Conservation (phyloP, 257 asterid genomes). For the Penstemon davidsonii region DNA sequence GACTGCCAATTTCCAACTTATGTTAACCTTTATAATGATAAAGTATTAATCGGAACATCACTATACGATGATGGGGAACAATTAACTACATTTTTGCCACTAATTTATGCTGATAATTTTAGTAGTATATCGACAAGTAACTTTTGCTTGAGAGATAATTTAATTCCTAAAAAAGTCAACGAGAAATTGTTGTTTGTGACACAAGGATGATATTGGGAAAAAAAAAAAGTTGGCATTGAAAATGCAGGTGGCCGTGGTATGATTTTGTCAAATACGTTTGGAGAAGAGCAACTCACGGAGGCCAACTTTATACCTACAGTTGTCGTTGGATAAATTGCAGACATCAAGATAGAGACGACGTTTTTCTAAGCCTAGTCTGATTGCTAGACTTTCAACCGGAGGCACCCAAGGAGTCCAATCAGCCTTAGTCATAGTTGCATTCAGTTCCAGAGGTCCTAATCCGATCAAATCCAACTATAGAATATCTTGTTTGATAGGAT, state of each 20-base stretch:
- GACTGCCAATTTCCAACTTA: slow-evolving; percentile 70
- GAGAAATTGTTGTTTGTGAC: slow-evolving; percentile 68
- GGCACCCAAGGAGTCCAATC: slow-evolving; percentile 65
- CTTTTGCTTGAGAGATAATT: slow-evolving; percentile 47
- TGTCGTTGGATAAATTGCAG: slow-evolving; percentile 51
- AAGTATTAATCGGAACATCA: slow-evolving; percentile 47
- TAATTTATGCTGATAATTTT: slow-evolving; percentile 60
- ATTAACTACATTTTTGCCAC: slow-evolving; percentile 35
- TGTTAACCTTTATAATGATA: slow-evolving; percentile 52
- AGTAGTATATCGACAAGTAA: slow-evolving; percentile 45
- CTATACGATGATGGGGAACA: slow-evolving; percentile 52
- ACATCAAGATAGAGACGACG: slow-evolving; percentile 45
- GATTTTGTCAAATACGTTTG: slow-evolving; percentile 49
- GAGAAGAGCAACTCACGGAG: slow-evolving; percentile 65
- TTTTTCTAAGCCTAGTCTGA: slow-evolving; percentile 45
- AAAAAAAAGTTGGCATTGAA: slow-evolving; percentile 56
- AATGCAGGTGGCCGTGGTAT: slow-evolving; percentile 68
- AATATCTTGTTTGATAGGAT: slow-evolving; percentile 26
- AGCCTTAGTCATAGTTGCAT: slow-evolving; percentile 65
- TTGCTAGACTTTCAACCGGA: slow-evolving; percentile 44
- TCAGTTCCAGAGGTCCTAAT: slow-evolving; percentile 82
- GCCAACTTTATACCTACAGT: slow-evolving; percentile 65
- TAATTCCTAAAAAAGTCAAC: slow-evolving; percentile 50
- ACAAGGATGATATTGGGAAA: slow-evolving; percentile 51
- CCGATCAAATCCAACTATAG: slow-evolving; percentile 39